Evolutionary conservation across 2,329 filamentous ascomycete genomes (phyloP), one percentile per base, ranked within the genome.

Genomic region (Nemania diffusa): DNA sequence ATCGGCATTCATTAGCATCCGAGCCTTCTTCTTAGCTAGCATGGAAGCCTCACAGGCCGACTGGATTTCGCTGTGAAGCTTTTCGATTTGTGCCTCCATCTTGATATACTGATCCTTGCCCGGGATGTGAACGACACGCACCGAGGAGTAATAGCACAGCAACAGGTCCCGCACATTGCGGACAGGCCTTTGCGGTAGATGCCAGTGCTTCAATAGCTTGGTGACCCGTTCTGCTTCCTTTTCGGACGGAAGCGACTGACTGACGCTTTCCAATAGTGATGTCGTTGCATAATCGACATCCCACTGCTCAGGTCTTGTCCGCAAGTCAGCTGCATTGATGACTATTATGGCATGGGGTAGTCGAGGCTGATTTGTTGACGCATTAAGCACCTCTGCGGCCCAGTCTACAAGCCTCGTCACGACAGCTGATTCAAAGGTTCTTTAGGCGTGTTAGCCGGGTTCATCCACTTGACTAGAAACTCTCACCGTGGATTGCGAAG

Each of bases 331-430:
- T 13, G 77, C 79, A 70, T 85, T 85, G 24, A 86, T 72, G 0
- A 79, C 83, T 37, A 86, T 83, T 62, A 87, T 81, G 8, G 81
- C 83, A 69, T 84, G 82, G 1, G 84, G 84, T 1, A 86, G 74
- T 2, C 80, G 78, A 2, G 84, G 83, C 68, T 87, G 85, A 66
- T 86, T 86, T 40, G 81, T 78, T 0, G 84, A 84, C 34, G 78
- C 83, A 56, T 86, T 83, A 2, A 86, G 72, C 0, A 81, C 79
- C 15, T 81, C 79, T 2, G 78, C 77, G 2, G 82, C 84, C 84
- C 84, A 87, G 9, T 80, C 74, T 2, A 86, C 62, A 0, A 86
- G 76, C 62, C 73, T 13, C 2, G 37, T 40, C 37, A 40, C 37
- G 37, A 40, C 37, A 17, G 37, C 37, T 2, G 37, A 40, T 40